Percentiles rank a stretch among this genome's conserved stretches.
Evolutionary conservation across 129 eudicot genomes (phyloP).

Genomic region (carrot (Daucus carota)): DH1_v3.0 NC_030381.2:5867501-5868000

Average conservation of each 20-base stretch:
- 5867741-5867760: slow-evolving; percentile 21
- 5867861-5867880: slow-evolving; percentile 41
- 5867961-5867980: slow-evolving; percentile 42
- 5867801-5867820: slow-evolving; percentile 46
- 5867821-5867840: slow-evolving; percentile 35
- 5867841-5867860: slow-evolving; percentile 37
- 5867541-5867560: slow-evolving; percentile 21
- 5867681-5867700: slow-evolving; percentile 2
- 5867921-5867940: slow-evolving; percentile 11
- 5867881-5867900: slow-evolving; percentile 37
- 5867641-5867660: slow-evolving; percentile 14
- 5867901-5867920: slow-evolving; percentile 33
- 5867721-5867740: slow-evolving; percentile 30
- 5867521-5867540: slow-evolving; percentile 34
- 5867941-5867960: slow-evolving; percentile 30
- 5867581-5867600: slow-evolving; percentile 32
- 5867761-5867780: slow-evolving; percentile 23
- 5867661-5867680: slow-evolving; percentile 28
- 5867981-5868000: slow-evolving; percentile 42
- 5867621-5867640: background rate
- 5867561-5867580: slow-evolving; percentile 41
- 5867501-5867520: slow-evolving; percentile 28
- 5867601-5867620: slow-evolving; percentile 19
- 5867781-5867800: slow-evolving; percentile 16
- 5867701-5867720: slow-evolving; percentile 41